These are phyloP conservation scores for Diaporthe sp. DNA, from an alignment of 2,329 filamentous ascomycete genomes.

Conservation along the genomic window DNA sequence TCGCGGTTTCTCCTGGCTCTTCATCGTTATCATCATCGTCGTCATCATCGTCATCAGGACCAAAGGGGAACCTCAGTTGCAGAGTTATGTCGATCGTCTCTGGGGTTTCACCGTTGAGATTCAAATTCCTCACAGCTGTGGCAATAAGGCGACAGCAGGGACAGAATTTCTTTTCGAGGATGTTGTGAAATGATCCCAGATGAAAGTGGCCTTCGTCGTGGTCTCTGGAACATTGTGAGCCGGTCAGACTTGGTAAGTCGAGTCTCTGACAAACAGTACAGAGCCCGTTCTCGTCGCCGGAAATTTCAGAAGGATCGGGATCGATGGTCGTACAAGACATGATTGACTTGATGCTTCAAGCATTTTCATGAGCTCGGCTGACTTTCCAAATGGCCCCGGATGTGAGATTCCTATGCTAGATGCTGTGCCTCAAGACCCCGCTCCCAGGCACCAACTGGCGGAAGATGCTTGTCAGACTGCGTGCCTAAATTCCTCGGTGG, in stretches of 20 bases:
- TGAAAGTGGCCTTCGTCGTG: neutral
- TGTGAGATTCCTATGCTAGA: neutral
- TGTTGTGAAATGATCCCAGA: neutral
- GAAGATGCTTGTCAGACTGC: neutral
- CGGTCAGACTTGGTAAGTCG: too few species aligned
- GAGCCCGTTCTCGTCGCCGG: neutral
- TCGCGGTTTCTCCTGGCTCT: neutral
- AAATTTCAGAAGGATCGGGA: neutral
- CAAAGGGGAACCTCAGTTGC: neutral
- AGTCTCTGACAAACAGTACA: neutral
- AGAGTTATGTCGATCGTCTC: neutral
- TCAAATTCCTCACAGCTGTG: neutral
- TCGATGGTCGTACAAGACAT: neutral
- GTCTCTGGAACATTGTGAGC: neutral
- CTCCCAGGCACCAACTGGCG: neutral
- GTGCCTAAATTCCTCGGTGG: neutral
- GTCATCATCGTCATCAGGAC: too few species aligned
- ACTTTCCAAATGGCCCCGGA: neutral
- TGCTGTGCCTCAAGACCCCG: neutral
- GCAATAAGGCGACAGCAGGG: neutral
- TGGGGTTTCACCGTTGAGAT: neutral
- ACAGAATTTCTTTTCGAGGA: neutral
- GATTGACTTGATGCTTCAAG: neutral
- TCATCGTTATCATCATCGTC: too few species aligned
- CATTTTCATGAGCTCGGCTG: neutral